These are phyloP conservation scores for Stachybotrys chartarum DNA, from an alignment of 2,329 filamentous ascomycete genomes.

Conservation along the genomic window DNA sequence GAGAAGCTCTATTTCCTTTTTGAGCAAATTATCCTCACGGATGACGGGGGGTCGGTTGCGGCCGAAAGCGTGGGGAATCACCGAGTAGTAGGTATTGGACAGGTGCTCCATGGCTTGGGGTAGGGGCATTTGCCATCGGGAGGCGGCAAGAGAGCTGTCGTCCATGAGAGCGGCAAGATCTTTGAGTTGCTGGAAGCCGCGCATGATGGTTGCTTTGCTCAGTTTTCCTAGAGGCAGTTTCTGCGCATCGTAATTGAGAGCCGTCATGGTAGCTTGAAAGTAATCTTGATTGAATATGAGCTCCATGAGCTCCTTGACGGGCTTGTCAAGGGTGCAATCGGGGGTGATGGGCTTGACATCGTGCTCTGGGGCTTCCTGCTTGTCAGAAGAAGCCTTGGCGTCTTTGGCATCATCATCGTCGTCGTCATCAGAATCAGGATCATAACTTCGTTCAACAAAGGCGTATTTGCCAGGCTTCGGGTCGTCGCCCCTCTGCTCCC, in stretches of 20 bases:
- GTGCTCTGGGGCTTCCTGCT: constrained; percentile 23
- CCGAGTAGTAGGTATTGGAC: constrained; percentile 72
- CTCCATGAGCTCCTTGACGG: constrained; percentile 63
- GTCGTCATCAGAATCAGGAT: constrained; percentile 57
- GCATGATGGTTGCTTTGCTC: constrained; percentile 67
- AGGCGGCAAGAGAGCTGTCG: constrained; percentile 36
- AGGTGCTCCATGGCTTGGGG: constrained; percentile 47
- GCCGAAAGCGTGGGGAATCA: constrained; percentile 78
- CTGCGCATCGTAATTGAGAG: constrained; percentile 63
- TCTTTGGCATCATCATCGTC: constrained; percentile 24
- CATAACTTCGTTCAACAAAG: constrained; percentile 74
- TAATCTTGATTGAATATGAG: constrained; percentile 78
- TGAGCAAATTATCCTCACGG: constrained; percentile 45
- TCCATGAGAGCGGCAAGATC: constrained; percentile 63
- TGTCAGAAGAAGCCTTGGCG: constrained; percentile 8
- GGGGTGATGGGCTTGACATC: constrained; percentile 26
- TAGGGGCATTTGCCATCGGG: constrained; percentile 31
- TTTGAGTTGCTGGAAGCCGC: constrained; percentile 72
- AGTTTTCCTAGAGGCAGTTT: constrained; percentile 82
- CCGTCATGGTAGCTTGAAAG: constrained; percentile 59
- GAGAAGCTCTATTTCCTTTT: constrained; percentile 71
- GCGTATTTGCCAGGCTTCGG: constrained; percentile 67
- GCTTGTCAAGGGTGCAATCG: constrained; percentile 49
- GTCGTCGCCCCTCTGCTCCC: constrained; percentile 43
- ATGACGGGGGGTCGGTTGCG: constrained; percentile 68